phyloP scores from a whole-genome alignment of 345 rosid genomes.

The Anacardium occidentale region DNA sequence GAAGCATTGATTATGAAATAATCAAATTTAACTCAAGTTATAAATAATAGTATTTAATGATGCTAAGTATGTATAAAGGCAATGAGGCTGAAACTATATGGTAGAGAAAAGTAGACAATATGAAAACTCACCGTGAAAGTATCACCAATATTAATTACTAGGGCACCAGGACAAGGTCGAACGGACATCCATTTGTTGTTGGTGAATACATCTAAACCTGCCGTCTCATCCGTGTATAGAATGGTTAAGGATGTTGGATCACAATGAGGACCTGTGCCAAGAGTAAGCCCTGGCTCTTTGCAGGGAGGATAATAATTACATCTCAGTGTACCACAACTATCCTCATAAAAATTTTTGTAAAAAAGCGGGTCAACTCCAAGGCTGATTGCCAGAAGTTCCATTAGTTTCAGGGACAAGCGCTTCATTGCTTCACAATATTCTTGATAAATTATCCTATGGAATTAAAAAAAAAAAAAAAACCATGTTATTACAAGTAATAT shows the following conservation, averaged over 20 bases:
- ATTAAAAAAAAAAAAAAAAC: too few species aligned
- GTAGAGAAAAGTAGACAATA: too few species aligned
- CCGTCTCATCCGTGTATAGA: slow-evolving; percentile 54
- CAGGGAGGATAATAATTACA: slow-evolving; percentile 56
- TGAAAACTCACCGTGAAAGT: slow-evolving; percentile 48
- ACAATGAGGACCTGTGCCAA: slow-evolving; percentile 56
- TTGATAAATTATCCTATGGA: slow-evolving; percentile 30
- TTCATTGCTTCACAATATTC: slow-evolving; percentile 38
- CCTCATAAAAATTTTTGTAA: slow-evolving; percentile 38
- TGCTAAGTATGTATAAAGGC: too few species aligned
- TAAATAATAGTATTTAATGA: too few species aligned
- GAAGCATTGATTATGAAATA: background rate
- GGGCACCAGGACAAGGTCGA: slow-evolving; percentile 41
- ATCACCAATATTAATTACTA: slow-evolving; percentile 60
- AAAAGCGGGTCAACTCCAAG: slow-evolving; percentile 37
- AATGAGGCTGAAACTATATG: too few species aligned
- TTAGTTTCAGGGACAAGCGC: slow-evolving; percentile 23
- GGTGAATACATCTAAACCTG: slow-evolving; percentile 48
- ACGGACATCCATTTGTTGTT: slow-evolving; percentile 38
- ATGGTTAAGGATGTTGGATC: slow-evolving; percentile 45
- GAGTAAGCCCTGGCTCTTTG: slow-evolving; percentile 35
- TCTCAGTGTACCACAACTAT: slow-evolving; percentile 40
- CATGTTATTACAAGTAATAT: background rate
- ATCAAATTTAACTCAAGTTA: background rate
- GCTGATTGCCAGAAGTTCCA: slow-evolving; percentile 39